Conservation (phyloP, 176 grass and related monocot species). For the Melocanna baccifera region DNA sequence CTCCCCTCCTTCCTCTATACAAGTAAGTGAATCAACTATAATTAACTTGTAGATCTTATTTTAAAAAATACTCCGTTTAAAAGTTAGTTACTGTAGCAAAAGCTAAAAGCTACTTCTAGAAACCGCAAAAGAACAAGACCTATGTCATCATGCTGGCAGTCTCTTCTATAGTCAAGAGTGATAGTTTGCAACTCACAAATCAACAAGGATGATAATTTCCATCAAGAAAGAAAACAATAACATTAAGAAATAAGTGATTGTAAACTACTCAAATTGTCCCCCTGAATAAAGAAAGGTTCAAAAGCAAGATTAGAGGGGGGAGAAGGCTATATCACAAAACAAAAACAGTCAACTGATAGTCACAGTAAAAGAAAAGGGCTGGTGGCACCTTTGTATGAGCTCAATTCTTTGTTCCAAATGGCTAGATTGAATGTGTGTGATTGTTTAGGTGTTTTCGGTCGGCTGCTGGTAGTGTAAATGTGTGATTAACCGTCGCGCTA, state of each 20-base stretch:
- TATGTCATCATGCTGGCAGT: conserved; percentile 90
- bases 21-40: conserved; percentile 86
- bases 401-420: too few species aligned
- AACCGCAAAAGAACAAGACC: too few species aligned
- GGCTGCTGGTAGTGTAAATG: too few species aligned
- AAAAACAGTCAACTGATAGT: neutral
- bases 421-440: too few species aligned
- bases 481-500: too few species aligned
- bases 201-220: neutral
- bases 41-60: too few species aligned
- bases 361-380: neutral
- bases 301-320: neutral
- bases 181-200: conserved; percentile 75
- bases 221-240: neutral
- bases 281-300: neutral
- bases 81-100: too few species aligned
- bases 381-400: neutral
- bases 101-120: too few species aligned
- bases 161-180: conserved; percentile 93
- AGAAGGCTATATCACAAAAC: neutral
- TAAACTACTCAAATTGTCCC: neutral
- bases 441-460: too few species aligned
- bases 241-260: neutral
- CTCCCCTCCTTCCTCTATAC: conserved; percentile 56
- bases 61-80: too few species aligned